Base-by-base conservation (phyloP, 805 yeast genomes). In the Lipomyces oligophaga region DNA sequence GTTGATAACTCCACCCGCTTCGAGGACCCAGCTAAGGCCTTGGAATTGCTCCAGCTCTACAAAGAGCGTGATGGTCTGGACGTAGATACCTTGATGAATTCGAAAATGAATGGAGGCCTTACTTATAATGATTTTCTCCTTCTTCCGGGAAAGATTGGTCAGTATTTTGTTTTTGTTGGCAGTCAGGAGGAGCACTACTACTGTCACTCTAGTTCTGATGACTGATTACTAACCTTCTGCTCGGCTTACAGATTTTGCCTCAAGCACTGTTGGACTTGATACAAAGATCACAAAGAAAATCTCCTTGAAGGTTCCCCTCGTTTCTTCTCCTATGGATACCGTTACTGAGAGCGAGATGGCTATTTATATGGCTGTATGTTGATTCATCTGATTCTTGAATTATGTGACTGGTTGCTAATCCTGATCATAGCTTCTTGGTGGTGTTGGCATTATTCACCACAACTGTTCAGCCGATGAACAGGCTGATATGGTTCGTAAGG, bases 281-380 rank as follows among this genome's bases (percentile, higher is more conserved):
- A 77, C 96, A 56, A 84, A 78, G 69, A 75, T 93, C 69, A 90
- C 98, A 65, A 89, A 84, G 75, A 84, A 83, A 64, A 93, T 93
- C 75, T 70, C 93, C 45, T 76, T 93, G 70, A 88, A 84, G 75
- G 75, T 96, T 38, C 98, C 98, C 48, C 87, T 93, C 59, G 90
- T 93, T 51, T 90, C 97, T 18, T 87, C 97, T 63, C 98, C 98
- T 60, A 93, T 93, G 98, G 98, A 93, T 73, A 93, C 98, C 40
- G 98, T 93, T 58, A 93, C 98, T 48, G 98, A 93, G 76, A 73
- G 88, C 54, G 85, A 82, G 52, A 93, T 93, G 98, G 98, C 98
- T 58, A 90, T 93, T 61, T 81, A 88, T 73, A 89, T 93, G 97
- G 97, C 98, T 59, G 54, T 53, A 49, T 6, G 57, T 49, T 2